Evolutionary conservation across 2,329 filamentous ascomycete species (phyloP), one percentile per base, ranked within the genome.

Genomic region (Colletotrichum magnum): DNA sequence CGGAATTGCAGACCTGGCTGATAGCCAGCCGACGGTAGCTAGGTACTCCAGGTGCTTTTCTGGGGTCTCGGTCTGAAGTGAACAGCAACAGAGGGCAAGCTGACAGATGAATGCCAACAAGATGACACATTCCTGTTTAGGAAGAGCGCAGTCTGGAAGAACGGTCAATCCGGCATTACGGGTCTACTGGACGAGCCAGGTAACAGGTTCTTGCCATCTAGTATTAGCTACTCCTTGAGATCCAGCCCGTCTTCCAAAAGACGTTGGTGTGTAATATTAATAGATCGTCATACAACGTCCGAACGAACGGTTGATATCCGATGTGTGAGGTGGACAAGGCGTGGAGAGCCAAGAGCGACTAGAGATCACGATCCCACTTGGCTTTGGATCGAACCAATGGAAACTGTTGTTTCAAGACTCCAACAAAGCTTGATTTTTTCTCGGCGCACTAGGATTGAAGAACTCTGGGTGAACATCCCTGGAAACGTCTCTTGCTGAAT

Each of bases 351-450:
- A 64, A 39, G 60, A 48, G 45, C 60, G 26, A 18, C 59, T 50
- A 57, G 24, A 50, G 36, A 58, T 58, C 32, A 6, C 12, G 15
- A 41, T n/a, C 18, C 16, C 36, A 52, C 65, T 68, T 58, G 48
- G 65, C 39, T 24, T 13, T 53, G 3, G 21, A 39, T 53, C 28
- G 32, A 32, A 28, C 65, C 65, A 64, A 68, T 65, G 18, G 16
- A 5, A 43, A 12, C 10, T n/a, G 39, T n/a, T n/a, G 26, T 7
- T n/a, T 24, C 10, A 15, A 13, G 26, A n/a, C 45, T 28, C 39
- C 28, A 28, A 21, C 53, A 43, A 65, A 64, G 65, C 66, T 66
- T 69, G 62, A 43, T 60, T 60, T 64, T 7, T 60, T 6, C 66
- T 69, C 62, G 62, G 66, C 62, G 32, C 36, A 15, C 41, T 50